Evolutionary conservation across 495 filamentous ascomycete genomes (phyloP).

Genomic region (Neurospora intermedia): DNA sequence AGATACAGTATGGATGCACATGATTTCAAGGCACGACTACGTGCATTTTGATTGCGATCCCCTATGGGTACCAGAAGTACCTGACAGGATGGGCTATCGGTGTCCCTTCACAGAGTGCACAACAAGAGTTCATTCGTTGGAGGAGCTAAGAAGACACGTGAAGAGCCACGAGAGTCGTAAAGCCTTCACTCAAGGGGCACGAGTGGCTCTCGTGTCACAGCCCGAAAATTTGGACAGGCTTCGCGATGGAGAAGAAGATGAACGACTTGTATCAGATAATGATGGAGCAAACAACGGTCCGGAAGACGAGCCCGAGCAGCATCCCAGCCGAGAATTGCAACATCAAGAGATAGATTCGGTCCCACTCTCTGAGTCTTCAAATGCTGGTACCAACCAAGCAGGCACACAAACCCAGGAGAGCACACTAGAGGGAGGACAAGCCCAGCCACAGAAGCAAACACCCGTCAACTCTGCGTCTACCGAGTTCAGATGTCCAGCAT

Average conservation of each 20-base stretch:
- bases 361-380: not conserved
- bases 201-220: not conserved
- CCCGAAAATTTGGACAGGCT: not conserved
- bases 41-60: not conserved
- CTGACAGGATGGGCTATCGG: not conserved
- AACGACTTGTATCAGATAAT: no score
- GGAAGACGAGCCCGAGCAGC: not conserved
- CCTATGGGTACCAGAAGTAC: not conserved
- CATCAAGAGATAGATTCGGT: not conserved
- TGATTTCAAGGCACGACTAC: not conserved
- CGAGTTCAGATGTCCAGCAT: not conserved
- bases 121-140: not conserved
- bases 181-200: not conserved
- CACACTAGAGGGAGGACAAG: not conserved
- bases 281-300: not conserved
- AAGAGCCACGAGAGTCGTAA: not conserved
- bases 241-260: not conserved
- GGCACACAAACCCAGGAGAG: not conserved
- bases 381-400: not conserved
- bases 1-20: not conserved
- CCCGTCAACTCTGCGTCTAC: not conserved
- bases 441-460: not conserved
- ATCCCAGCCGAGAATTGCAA: not conserved
- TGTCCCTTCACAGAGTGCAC: rapidly evolving
- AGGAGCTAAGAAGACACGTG: not conserved